A percentile compares a stretch with the other conserved stretches of the same genome.
phyloP scores from a whole-genome alignment of 164 flowering plant species.

The Nymphaea colorata region DNA sequence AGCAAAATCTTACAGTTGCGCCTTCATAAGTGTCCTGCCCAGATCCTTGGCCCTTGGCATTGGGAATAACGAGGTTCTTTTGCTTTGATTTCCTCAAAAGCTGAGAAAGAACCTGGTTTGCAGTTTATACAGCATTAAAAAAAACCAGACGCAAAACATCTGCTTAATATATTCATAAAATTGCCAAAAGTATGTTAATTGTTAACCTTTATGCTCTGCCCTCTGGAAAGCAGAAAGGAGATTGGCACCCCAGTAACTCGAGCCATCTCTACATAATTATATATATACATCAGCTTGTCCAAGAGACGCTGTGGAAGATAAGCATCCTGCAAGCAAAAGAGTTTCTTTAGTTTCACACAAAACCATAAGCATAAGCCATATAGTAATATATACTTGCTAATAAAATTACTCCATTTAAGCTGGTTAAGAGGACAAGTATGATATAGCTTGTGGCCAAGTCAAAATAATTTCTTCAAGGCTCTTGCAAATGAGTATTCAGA shows the following conservation, averaged over 20 bases:
- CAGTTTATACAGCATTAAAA: no score
- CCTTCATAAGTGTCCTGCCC: slow-evolving; percentile 97
- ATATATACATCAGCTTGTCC: slow-evolving; percentile 91
- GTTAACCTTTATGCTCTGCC: slow-evolving; percentile 99
- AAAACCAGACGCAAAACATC: no score
- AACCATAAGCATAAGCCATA: no score
- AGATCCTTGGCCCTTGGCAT: slow-evolving; percentile 77
- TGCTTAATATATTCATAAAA: neutral
- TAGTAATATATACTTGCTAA: no score
- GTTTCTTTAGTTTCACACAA: neutral
- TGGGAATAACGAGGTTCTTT: slow-evolving; percentile 80
- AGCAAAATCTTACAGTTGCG: slow-evolving; percentile 73
- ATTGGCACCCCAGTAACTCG: slow-evolving; percentile 98
- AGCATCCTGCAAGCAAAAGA: slow-evolving; percentile 64
- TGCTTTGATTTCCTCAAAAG: slow-evolving; percentile 93
- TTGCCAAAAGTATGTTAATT: neutral
- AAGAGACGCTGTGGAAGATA: slow-evolving; percentile 95
- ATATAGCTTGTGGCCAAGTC: no score
- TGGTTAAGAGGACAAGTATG: no score
- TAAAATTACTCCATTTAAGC: no score
- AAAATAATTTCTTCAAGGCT: no score
- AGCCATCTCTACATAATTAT: slow-evolving; percentile 99
- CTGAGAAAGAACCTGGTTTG: slow-evolving; percentile 88
- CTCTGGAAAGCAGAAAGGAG: slow-evolving; percentile 93
- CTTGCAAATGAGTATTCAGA: no score